These are phyloP conservation scores for Penicillium freii DNA, from an alignment of 2,329 filamentous ascomycete species.

Conservation along the genomic window DNA sequence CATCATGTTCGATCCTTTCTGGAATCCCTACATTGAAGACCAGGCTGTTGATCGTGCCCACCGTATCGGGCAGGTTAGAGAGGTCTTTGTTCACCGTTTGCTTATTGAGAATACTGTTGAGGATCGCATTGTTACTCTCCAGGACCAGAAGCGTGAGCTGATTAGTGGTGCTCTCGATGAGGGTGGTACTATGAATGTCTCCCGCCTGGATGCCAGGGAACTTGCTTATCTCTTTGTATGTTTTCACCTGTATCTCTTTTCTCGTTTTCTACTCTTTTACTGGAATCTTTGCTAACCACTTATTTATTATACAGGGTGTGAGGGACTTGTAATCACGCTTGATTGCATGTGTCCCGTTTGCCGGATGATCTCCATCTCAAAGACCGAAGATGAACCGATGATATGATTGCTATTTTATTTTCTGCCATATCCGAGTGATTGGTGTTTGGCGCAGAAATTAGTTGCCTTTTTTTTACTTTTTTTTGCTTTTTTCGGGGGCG, in stretches of 20 bases:
- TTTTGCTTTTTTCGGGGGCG: not conserved
- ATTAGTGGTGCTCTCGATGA: conserved; percentile 81
- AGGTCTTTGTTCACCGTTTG: conserved; percentile 77
- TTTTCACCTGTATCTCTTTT: not conserved
- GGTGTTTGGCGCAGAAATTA: not conserved
- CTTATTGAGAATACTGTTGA: conserved; percentile 77
- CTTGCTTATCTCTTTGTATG: conserved; percentile 67
- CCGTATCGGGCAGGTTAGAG: conserved; percentile 73
- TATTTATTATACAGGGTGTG: conserved; percentile 21
- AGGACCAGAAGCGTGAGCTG: conserved; percentile 73
- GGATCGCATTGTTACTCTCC: conserved; percentile 76
- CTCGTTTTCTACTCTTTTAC: not conserved
- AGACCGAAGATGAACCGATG: not conserved
- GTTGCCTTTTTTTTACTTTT: not conserved
- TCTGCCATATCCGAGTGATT: not conserved
- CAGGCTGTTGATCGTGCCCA: conserved; percentile 89
- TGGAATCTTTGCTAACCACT: conserved; percentile 7
- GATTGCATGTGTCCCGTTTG: not conserved
- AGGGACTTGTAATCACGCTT: not conserved
- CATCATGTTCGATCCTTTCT: conserved; percentile 89
- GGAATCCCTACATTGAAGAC: conserved; percentile 91
- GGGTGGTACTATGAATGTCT: conserved; percentile 63
- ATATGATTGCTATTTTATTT: not conserved
- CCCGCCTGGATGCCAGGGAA: conserved; percentile 64
- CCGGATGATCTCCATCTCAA: not conserved